Conservation (phyloP, 164 flowering plant species). For the Vitis rupestris region DNA sequence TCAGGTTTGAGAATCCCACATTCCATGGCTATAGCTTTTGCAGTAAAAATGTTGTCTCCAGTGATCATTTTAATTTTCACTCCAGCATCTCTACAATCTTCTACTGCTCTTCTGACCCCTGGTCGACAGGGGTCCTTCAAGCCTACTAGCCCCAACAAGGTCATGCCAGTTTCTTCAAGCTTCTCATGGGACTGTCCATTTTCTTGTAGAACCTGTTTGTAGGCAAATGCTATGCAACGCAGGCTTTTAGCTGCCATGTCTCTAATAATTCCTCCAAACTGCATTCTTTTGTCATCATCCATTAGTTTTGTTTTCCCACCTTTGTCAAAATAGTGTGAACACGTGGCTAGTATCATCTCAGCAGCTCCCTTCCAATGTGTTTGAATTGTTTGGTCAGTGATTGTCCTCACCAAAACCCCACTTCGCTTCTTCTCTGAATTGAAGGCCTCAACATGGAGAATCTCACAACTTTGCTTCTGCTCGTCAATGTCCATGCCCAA, state of each 20-base stretch:
- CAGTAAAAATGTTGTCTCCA: conserved; percentile 45
- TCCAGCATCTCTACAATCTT: conserved; percentile 32
- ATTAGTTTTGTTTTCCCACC: conserved; percentile 13
- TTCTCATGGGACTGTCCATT: conserved; percentile 5
- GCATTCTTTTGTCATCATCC: conserved; percentile 11
- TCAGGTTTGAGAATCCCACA: conserved; percentile 33
- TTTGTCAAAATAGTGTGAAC: conserved; percentile 13
- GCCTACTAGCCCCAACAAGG: conserved; percentile 33
- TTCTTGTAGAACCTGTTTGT: conserved; percentile 9
- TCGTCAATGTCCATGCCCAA: conserved; percentile 33
- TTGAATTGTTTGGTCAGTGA: background rate
- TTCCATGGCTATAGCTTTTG: conserved; percentile 36
- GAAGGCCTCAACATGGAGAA: conserved; percentile 38
- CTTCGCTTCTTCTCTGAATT: conserved; percentile 48
- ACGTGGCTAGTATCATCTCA: conserved; percentile 24
- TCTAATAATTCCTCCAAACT: conserved; percentile 21
- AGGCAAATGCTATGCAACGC: conserved; percentile 39
- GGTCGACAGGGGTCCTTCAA: conserved; percentile 44
- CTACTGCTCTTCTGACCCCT: conserved; percentile 33
- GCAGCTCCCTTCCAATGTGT: conserved; percentile 33
- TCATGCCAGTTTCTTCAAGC: conserved; percentile 21
- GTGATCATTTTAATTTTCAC: conserved; percentile 43
- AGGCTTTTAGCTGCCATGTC: conserved; percentile 37
- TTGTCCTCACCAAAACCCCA: conserved; percentile 16
- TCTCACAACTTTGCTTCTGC: conserved; percentile 16